Evolutionary conservation across 768 basidiomycete species (phyloP).

Genomic region (Steccherinum ochraceum): DNA sequence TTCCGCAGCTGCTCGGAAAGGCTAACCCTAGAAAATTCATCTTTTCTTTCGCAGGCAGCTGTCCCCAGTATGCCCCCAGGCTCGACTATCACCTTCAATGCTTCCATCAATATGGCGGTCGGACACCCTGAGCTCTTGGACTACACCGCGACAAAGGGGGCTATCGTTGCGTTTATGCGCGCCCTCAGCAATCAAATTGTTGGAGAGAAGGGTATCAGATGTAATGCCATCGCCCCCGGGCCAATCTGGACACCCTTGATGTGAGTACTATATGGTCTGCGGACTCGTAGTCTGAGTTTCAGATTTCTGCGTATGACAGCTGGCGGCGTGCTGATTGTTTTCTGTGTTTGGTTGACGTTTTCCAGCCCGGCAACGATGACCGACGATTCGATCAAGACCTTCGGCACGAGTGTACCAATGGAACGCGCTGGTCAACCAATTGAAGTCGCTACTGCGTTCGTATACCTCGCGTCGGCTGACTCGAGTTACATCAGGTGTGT

Average conservation of each 20-base stretch:
- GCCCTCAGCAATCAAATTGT: conserved; percentile 46
- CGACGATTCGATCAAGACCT: conserved; percentile 24
- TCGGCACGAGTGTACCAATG: conserved; percentile 32
- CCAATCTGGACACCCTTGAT: conserved; percentile 47
- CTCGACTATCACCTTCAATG: conserved; percentile 37
- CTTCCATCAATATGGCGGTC: conserved; percentile 36
- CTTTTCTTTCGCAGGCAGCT: conserved; percentile 24
- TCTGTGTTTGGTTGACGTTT: too few species aligned
- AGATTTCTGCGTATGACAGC: background rate
- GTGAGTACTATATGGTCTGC: conserved; percentile 10
- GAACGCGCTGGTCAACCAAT: conserved; percentile 45
- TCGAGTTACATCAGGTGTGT: conserved; percentile 36
- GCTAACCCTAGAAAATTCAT: too few species aligned
- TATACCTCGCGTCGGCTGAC: conserved; percentile 42
- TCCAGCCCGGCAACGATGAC: conserved; percentile 31
- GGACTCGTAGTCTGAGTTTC: background rate
- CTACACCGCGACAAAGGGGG: conserved; percentile 51
- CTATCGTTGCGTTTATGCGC: conserved; percentile 41
- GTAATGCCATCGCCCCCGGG: conserved; percentile 33
- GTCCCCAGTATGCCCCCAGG: conserved; percentile 36
- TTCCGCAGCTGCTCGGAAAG: background rate
- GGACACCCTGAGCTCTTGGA: conserved; percentile 44
- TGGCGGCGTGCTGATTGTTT: too few species aligned
- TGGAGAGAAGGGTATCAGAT: conserved; percentile 39
- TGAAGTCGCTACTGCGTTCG: conserved; percentile 41